Conservation (phyloP, 78 protist genomes). For the Corallochytrium limacisporum region DNA sequence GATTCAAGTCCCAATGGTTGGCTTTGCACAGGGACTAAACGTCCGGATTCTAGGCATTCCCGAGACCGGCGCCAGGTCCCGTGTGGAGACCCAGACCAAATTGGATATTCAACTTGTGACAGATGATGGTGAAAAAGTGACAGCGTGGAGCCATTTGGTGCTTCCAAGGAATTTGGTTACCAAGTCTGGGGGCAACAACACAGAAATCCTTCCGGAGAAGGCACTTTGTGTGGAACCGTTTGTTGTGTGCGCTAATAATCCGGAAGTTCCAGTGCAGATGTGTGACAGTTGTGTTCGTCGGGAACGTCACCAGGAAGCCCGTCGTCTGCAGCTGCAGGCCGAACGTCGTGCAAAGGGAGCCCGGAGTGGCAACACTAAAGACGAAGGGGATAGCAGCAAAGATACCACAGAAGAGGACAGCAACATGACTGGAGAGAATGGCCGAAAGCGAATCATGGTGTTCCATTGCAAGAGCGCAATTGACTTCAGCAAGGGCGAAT, state of each 20-base stretch:
- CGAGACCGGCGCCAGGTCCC: neutral
- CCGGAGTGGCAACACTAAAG: too few species aligned
- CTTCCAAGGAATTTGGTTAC: neutral
- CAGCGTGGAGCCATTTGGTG: neutral
- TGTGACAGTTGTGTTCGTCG: neutral
- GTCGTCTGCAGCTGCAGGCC: too few species aligned
- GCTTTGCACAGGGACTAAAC: too few species aligned
- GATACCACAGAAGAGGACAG: neutral
- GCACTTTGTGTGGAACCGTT: neutral
- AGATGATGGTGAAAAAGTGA: neutral
- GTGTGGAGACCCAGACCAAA: neutral
- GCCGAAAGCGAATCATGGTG: neutral
- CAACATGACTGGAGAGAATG: neutral
- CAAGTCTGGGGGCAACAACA: neutral
- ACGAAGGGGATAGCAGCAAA: too few species aligned
- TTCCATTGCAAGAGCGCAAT: neutral
- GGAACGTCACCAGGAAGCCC: too few species aligned
- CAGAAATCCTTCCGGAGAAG: neutral
- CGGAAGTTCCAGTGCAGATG: neutral
- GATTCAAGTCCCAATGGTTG: too few species aligned
- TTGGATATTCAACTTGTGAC: neutral
- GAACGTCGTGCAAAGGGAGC: too few species aligned
- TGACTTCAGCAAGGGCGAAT: neutral
- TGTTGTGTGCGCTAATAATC: neutral
- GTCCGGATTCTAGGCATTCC: neutral